Conservation (phyloP, 2,329 filamentous ascomycete species). For the Cephalotrichum gorgonifer region DNA sequence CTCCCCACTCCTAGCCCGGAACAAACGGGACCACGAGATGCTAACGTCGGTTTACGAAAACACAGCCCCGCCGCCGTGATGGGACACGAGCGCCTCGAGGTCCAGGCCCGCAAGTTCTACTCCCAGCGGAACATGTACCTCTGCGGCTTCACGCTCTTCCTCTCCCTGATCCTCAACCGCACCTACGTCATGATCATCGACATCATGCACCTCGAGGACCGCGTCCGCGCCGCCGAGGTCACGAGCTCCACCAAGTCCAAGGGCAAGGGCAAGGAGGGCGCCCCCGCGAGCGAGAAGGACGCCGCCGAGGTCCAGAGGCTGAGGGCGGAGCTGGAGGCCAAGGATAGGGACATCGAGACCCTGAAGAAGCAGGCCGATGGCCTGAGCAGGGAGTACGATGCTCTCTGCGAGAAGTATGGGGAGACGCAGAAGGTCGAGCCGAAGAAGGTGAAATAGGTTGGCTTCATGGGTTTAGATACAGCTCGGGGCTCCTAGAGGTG, state of each 20-base stretch:
- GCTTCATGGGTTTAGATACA: too few relatives aligned
- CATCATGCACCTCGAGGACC: constrained; percentile 82
- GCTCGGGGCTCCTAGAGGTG: too few relatives aligned
- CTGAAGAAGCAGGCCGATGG: constrained; percentile 89
- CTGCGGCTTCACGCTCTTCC: constrained; percentile 97
- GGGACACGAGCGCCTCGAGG: constrained; percentile 92
- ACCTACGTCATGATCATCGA: constrained; percentile 98
- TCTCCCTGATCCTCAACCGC: constrained; percentile 96
- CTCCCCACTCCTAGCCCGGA: not conserved
- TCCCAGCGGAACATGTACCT: constrained; percentile 99
- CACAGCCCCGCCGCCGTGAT: constrained; percentile 55
- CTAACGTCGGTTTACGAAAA: not conserved
- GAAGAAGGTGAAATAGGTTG: constrained; percentile 50
- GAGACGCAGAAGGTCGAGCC: constrained; percentile 38
- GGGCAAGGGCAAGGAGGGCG: constrained; percentile 32
- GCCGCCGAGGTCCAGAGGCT: constrained; percentile 64
- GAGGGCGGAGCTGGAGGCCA: constrained; percentile 61
- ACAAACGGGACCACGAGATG: not conserved
- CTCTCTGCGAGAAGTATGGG: constrained; percentile 73
- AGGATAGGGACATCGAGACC: constrained; percentile 74
- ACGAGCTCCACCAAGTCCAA: constrained; percentile 38
- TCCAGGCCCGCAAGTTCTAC: constrained; percentile 99
- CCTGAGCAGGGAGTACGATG: constrained; percentile 75
- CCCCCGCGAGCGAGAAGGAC: constrained; percentile 38
- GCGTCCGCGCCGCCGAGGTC: constrained; percentile 69